phyloP scores from a whole-genome alignment of 23 red algal genomes.

The Gracilaria vermiculophylla region DNA sequence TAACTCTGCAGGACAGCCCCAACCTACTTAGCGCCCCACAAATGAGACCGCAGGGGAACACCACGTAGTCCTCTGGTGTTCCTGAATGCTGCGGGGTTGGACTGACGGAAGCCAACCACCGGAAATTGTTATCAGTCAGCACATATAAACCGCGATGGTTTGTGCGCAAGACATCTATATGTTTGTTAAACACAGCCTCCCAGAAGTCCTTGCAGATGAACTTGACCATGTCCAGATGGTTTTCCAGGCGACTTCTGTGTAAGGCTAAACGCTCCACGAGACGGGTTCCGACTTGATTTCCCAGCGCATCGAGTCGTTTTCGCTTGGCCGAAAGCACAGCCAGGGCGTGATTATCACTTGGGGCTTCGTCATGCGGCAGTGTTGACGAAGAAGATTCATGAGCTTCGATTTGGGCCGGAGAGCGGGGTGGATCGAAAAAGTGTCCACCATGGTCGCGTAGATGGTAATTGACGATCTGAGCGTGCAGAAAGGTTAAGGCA shows the following conservation, averaged over 20 bases:
- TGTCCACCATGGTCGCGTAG: slow-evolving; percentile 37
- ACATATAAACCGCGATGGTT: slow-evolving; percentile 94
- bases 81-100: slow-evolving; percentile 18
- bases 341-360: background rate
- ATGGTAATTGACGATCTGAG: slow-evolving; percentile 75
- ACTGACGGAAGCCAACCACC: slow-evolving; percentile 66
- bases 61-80: slow-evolving; percentile 69
- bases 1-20: slow-evolving; percentile 74
- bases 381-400: background rate
- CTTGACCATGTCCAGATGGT: slow-evolving; percentile 91
- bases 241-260: slow-evolving; percentile 31
- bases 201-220: slow-evolving; percentile 98
- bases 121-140: slow-evolving; percentile 86
- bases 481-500: slow-evolving; percentile 57
- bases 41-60: slow-evolving; percentile 81
- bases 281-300: slow-evolving; percentile 73
- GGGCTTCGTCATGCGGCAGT: background rate
- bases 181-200: slow-evolving; percentile 83
- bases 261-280: slow-evolving; percentile 66
- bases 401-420: background rate
- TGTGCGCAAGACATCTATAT: slow-evolving; percentile 88
- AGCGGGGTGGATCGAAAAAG: slow-evolving; percentile 24
- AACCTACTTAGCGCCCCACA: slow-evolving; percentile 76
- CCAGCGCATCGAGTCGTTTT: slow-evolving; percentile 65
- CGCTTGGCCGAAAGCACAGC: slow-evolving; percentile 30